phyloP scores from a whole-genome alignment of 2,329 filamentous ascomycete genomes.

The Aureobasidium zeae region DNA sequence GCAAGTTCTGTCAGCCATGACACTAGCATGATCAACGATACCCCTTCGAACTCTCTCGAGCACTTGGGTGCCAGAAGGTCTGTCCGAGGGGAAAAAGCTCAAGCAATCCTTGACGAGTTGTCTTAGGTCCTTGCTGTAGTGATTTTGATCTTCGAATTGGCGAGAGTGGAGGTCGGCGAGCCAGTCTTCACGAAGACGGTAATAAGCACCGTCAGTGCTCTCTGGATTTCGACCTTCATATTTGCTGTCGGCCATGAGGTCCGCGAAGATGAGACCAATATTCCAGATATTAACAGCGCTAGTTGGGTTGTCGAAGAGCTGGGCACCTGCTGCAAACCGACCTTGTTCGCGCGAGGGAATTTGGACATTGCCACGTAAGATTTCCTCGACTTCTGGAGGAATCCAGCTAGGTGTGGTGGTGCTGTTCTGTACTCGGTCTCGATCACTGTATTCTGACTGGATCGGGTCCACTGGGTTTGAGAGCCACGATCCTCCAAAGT shows the following conservation, averaged over 20 bases:
- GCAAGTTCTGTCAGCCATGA: not conserved
- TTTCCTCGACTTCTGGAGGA: too few relatives aligned
- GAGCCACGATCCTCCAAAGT: conserved; percentile 2
- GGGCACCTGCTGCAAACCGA: too few relatives aligned
- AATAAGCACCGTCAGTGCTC: not conserved
- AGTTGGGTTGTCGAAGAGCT: too few relatives aligned
- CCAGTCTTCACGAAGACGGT: conserved; percentile 1
- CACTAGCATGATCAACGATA: not conserved
- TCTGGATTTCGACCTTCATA: not conserved
- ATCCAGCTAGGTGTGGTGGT: not conserved
- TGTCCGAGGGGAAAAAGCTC: not conserved
- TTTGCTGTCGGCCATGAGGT: not conserved
- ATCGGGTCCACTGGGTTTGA: not conserved
- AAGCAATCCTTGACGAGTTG: not conserved
- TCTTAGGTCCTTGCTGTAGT: not conserved
- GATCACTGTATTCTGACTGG: not conserved
- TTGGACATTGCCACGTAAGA: too few relatives aligned
- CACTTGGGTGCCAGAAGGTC: not conserved
- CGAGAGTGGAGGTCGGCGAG: not conserved
- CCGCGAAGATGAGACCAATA: not conserved
- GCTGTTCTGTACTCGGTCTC: not conserved
- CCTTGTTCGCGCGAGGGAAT: too few relatives aligned
- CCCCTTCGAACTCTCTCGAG: not conserved
- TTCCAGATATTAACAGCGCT: conserved; percentile 5
- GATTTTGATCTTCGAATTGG: not conserved